A percentile compares a stretch with the other conserved stretches of the same genome.
phyloP scores from a whole-genome alignment of 495 filamentous ascomycete species.

The Trichocladium uniseriatum region DNA sequence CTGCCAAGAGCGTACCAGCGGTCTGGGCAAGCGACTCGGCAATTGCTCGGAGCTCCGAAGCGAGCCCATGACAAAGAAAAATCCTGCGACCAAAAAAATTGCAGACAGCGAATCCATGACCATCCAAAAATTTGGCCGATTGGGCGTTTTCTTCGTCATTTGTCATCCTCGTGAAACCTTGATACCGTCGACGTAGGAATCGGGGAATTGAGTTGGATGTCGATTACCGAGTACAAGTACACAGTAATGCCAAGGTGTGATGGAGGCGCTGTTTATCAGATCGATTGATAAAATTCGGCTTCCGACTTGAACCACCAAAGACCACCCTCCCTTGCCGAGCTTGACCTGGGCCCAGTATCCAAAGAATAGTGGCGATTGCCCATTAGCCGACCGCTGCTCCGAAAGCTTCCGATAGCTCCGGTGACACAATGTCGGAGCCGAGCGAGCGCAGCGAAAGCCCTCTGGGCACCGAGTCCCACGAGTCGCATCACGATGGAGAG shows the following conservation, averaged over 20 bases:
- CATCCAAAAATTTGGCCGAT: too few species aligned
- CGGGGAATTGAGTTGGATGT: too few species aligned
- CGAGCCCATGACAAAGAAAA: neutral
- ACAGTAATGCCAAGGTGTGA: neutral
- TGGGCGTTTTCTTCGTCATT: too few species aligned
- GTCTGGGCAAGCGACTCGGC: neutral
- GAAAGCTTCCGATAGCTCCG: constrained; percentile 14
- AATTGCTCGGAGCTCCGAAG: constrained; percentile 9
- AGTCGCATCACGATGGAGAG: neutral
- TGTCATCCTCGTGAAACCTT: neutral
- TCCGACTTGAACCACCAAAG: neutral
- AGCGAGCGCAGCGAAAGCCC: constrained; percentile 18
- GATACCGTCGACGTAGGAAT: too few species aligned
- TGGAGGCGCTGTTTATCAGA: constrained; percentile 15
- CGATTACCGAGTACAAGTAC: neutral
- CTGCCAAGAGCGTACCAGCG: neutral
- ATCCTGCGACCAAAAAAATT: neutral
- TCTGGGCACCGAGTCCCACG: constrained; percentile 13
- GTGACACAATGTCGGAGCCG: constrained; percentile 21
- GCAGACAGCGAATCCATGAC: neutral
- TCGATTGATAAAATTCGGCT: constrained; percentile 19
- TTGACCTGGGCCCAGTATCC: too few species aligned
- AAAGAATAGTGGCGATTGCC: constrained; percentile 1
- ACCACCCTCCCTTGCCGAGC: neutral
- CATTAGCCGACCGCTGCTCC: neutral